phyloP scores from a whole-genome alignment of 129 eudicot species.

The Saposhnikovia divaricata region DNA sequence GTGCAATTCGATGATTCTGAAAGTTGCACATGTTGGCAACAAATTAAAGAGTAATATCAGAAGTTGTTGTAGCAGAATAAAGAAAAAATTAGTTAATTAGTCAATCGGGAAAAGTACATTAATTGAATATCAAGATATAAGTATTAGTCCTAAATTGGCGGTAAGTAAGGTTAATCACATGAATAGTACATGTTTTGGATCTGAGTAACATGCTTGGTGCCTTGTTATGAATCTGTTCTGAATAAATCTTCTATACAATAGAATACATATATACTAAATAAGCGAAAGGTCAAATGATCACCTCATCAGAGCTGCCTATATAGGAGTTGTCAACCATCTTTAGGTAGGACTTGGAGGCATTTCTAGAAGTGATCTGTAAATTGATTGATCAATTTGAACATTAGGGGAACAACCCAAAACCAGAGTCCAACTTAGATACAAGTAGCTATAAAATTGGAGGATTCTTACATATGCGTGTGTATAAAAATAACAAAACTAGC shows the following conservation, averaged over 20 bases:
- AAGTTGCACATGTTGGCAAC: neutral
- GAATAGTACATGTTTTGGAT: neutral
- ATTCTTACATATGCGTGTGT: neutral
- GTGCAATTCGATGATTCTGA: neutral
- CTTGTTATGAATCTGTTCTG: neutral
- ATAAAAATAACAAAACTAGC: neutral
- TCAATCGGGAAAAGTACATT: neutral
- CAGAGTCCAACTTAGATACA: neutral
- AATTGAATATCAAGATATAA: neutral
- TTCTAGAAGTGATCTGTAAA: conserved; percentile 46
- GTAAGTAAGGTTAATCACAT: neutral
- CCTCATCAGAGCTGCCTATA: conserved; percentile 61
- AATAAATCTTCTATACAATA: neutral
- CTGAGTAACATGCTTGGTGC: neutral
- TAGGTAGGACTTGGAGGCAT: conserved; percentile 42
- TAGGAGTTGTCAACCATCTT: conserved; percentile 54
- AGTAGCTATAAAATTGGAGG: neutral
- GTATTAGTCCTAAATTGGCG: neutral
- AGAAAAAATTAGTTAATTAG: neutral
- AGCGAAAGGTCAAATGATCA: conserved; percentile 6
- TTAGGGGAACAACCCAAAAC: neutral
- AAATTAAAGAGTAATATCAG: neutral
- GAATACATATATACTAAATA: neutral
- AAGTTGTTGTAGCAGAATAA: neutral
- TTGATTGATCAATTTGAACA: conserved; percentile 3